Conservation (phyloP, 352 stramenopile species). For the Pythium brassicae region DNA sequence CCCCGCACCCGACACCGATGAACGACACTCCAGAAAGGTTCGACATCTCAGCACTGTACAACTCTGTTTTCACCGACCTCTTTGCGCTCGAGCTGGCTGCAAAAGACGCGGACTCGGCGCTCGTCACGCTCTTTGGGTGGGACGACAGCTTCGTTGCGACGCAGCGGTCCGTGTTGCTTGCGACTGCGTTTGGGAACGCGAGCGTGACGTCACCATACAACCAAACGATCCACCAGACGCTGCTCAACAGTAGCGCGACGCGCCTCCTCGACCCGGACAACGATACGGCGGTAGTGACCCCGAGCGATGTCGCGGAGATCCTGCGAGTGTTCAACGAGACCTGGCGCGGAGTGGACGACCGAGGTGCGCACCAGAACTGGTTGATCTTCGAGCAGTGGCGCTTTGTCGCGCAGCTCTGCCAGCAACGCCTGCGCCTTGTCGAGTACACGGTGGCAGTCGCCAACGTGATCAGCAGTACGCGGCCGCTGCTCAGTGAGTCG, state of each 20-base stretch:
- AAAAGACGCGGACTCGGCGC: slow-evolving; percentile 13
- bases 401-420: slow-evolving; percentile 36
- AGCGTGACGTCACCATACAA: slow-evolving; percentile 52
- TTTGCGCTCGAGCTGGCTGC: slow-evolving; percentile 31
- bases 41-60: slow-evolving; percentile 40
- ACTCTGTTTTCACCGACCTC: slow-evolving; percentile 29
- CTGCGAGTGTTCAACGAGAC: slow-evolving; percentile 45
- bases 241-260: slow-evolving; percentile 42
- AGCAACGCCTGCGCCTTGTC: slow-evolving; percentile 37
- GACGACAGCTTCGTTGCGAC: slow-evolving; percentile 32
- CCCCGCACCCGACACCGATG: slow-evolving; percentile 44
- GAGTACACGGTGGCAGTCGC: slow-evolving; percentile 28
- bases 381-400: slow-evolving; percentile 41
- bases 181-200: slow-evolving; percentile 34
- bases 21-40: slow-evolving; percentile 34
- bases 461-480: slow-evolving; percentile 25
- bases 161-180: slow-evolving; percentile 22
- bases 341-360: slow-evolving; percentile 40
- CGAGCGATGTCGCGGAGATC: slow-evolving; percentile 35
- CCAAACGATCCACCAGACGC: slow-evolving; percentile 24
- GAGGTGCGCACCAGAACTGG: slow-evolving; percentile 34
- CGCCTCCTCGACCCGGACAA: slow-evolving; percentile 42
- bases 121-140: slow-evolving; percentile 49
- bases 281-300: slow-evolving; percentile 25
- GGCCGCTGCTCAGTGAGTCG: slow-evolving; percentile 29